phyloP scores from a whole-genome alignment of 2,329 filamentous ascomycete species.

The Neoarthrinium moseri region DNA sequence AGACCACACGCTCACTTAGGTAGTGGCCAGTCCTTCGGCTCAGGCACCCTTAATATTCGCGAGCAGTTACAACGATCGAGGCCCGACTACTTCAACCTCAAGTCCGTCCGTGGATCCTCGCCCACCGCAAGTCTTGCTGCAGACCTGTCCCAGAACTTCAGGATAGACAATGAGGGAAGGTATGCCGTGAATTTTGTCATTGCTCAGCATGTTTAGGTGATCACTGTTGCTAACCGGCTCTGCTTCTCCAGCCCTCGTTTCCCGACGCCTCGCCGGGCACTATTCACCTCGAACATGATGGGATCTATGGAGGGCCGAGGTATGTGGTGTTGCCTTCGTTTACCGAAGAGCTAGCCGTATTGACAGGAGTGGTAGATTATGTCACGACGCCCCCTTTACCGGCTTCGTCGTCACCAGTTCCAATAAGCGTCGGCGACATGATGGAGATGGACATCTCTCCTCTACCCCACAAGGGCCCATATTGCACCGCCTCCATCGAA shows the following conservation, averaged over 20 bases:
- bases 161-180: conserved; percentile 83
- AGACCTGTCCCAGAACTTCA: conserved; percentile 95
- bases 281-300: conserved; percentile 76
- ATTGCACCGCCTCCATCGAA: conserved; percentile 62
- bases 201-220: no score
- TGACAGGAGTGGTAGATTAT: conserved; percentile 51
- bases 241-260: conserved; percentile 66
- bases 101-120: conserved; percentile 78
- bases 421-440: conserved; percentile 65
- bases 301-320: conserved; percentile 55
- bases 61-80: conserved; percentile 63
- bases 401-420: conserved; percentile 74
- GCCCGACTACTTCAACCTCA: conserved; percentile 79
- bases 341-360: conserved; percentile 9
- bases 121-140: conserved; percentile 88
- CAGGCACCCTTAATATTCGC: conserved; percentile 74
- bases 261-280: conserved; percentile 77
- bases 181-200: no score
- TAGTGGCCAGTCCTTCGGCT: conserved; percentile 52
- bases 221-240: conserved; percentile 16
- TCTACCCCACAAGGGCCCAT: conserved; percentile 80
- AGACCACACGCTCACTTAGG: conserved; percentile 46
- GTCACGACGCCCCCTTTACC: conserved; percentile 82
- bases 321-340: conserved; percentile 38
- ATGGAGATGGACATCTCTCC: conserved; percentile 99